Base-by-base conservation (phyloP, 495 filamentous ascomycete genomes). In the Xylaria venustula region DNA sequence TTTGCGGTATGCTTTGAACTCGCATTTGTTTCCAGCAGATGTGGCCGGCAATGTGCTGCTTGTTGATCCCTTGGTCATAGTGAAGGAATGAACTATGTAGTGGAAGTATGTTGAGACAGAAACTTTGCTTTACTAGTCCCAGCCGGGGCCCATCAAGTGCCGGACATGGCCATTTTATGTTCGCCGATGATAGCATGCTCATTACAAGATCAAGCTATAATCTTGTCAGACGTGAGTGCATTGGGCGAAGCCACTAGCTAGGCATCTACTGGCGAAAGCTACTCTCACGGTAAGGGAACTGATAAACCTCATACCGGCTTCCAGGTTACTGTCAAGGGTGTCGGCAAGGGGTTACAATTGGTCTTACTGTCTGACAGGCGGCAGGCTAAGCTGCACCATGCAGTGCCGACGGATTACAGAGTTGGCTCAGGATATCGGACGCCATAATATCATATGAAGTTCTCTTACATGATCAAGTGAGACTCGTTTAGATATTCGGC, bases 1-100 rank as follows among this genome's bases (percentile, higher is more conserved):
- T 20, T 65, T 62, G 17, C 67, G 66, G 57, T 71, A 71, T 20
- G 68, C 56, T 52, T 64, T 71, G 58, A 71, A 64, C 15, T 67
- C 66, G 40, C 68, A 71, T 42, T 54, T 67, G 26, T 54, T 61
- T 7, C 68, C 68, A 11, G 49, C 3, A 1, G 48, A 7, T 1
- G 42, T 5, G 23, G 57, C 20, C 17, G 57, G 19, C 30, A 6
- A 19, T 14, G 55, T 19, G 26, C 41, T 17, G 14, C 22, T 47
- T 12, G 22, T 0, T 26, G 42, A 60, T 28, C 2, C 40, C 26
- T 52, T 25, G 9, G 17, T 15, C 57, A 60, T 60, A 25, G 37
- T 60, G 47, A 32, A 19, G 15, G 45, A 45, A 12, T 15, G 32
- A 42, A 8, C 4, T 12, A 44, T 26, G 1, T 32, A 17, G 17